Conservation (phyloP, 805 yeast genomes). For the Candida caryicola region DNA sequence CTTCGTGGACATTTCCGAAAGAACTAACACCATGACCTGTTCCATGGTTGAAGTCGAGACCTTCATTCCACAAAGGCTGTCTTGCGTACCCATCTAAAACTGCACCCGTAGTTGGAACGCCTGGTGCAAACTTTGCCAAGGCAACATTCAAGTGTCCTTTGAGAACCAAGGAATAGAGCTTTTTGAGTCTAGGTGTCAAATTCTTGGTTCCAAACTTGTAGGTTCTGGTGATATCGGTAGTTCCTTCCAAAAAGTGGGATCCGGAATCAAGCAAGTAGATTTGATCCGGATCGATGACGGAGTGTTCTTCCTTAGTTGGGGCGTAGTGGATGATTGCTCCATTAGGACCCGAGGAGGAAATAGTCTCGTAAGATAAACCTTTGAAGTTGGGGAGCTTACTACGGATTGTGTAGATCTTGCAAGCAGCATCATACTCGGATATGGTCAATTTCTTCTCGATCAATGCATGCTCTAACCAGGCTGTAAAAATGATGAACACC, state of each 20-base stretch:
- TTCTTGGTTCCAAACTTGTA: slow-evolving; percentile 52
- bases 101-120: slow-evolving; percentile 61
- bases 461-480: slow-evolving; percentile 74
- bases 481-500: slow-evolving; percentile 66
- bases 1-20: slow-evolving; percentile 89
- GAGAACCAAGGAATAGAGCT: slow-evolving; percentile 77
- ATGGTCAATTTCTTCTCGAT: slow-evolving; percentile 38
- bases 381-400: slow-evolving; percentile 51
- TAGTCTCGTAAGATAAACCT: slow-evolving; percentile 74
- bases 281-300: slow-evolving; percentile 61
- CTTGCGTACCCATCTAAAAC: slow-evolving; percentile 81
- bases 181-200: slow-evolving; percentile 46
- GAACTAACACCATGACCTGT: slow-evolving; percentile 98
- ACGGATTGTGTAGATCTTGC: slow-evolving; percentile 56
- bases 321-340: slow-evolving; percentile 75
- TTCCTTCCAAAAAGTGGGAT: slow-evolving; percentile 88
- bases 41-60: slow-evolving; percentile 88
- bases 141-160: slow-evolving; percentile 92
- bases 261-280: slow-evolving; percentile 87
- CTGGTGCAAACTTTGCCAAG: slow-evolving; percentile 67
- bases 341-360: slow-evolving; percentile 73
- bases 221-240: slow-evolving; percentile 94
- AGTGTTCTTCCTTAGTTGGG: slow-evolving; percentile 57
- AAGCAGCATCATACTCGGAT: slow-evolving; percentile 66
- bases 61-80: slow-evolving; percentile 75